A percentile compares a stretch with the other conserved stretches of the same genome.
phyloP scores from a whole-genome alignment of 2,329 filamentous ascomycete species.

The Leptodontidium sp. region DNA sequence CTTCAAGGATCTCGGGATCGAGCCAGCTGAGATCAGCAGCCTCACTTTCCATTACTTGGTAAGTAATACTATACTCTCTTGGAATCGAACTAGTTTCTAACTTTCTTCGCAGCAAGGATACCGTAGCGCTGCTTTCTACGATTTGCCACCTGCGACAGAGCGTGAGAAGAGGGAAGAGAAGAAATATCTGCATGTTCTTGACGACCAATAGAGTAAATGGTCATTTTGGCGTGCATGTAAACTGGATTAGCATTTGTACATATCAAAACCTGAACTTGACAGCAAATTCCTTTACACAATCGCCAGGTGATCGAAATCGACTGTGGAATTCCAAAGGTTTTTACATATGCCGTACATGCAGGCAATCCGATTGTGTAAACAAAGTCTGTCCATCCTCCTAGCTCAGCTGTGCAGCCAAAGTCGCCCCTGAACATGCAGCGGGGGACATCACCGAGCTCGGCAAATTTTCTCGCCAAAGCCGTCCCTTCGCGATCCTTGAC shows the following conservation, averaged over 20 bases:
- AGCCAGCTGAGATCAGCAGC: constrained; percentile 84
- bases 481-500: neutral
- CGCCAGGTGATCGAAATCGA: neutral
- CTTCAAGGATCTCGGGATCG: constrained; percentile 91
- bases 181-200: constrained; percentile 94
- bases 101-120: constrained; percentile 76
- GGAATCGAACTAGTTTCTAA: constrained; percentile 44
- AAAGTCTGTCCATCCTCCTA: neutral
- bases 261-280: constrained; percentile 25
- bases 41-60: constrained; percentile 95
- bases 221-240: constrained; percentile 23
- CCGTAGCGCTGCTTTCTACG: constrained; percentile 87
- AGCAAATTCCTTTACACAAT: neutral
- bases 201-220: constrained; percentile 73
- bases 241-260: constrained; percentile 29
- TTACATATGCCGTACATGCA: no score
- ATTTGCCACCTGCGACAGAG: constrained; percentile 93
- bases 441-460: neutral
- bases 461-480: constrained; percentile 27
- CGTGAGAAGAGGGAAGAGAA: constrained; percentile 93
- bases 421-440: neutral
- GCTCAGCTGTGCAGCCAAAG: neutral
- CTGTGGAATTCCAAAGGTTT: neutral
- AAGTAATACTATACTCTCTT: constrained; percentile 51
- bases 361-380: no score